phyloP scores from a whole-genome alignment of 2,329 filamentous ascomycete genomes.

The Colletotrichum sp. region DNA sequence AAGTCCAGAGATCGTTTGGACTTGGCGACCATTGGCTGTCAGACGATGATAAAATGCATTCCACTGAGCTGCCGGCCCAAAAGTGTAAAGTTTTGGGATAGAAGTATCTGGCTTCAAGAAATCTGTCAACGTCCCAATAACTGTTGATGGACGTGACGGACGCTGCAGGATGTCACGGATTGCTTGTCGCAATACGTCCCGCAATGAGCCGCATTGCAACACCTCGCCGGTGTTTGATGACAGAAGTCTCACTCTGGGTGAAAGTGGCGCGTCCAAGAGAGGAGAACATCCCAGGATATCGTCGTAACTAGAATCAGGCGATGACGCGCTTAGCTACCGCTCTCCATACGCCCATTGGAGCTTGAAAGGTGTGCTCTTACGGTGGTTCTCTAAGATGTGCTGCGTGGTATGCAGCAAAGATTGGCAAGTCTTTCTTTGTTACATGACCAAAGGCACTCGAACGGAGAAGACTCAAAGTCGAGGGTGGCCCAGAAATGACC shows the following conservation, averaged over 20 bases:
- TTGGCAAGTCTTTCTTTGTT: not conserved
- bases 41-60: not conserved
- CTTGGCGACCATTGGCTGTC: not conserved
- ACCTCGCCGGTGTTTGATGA: not conserved
- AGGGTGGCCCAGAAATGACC: not conserved
- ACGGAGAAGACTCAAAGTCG: not conserved
- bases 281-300: not conserved
- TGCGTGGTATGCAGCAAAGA: not conserved
- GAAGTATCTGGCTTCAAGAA: not conserved
- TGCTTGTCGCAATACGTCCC: not conserved
- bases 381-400: not conserved
- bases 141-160: not conserved
- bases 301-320: not conserved
- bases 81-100: not conserved
- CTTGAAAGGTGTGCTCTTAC: not conserved
- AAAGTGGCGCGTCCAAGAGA: not conserved
- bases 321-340: not conserved
- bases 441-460: not conserved
- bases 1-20: not conserved
- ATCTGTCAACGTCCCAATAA: not conserved
- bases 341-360: not conserved
- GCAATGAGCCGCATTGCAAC: not conserved
- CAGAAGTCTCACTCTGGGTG: not conserved
- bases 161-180: not conserved
- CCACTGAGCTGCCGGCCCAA: not conserved